Conservation (phyloP, 805 yeast species). For the Saccharomycopsis sp. region DNA sequence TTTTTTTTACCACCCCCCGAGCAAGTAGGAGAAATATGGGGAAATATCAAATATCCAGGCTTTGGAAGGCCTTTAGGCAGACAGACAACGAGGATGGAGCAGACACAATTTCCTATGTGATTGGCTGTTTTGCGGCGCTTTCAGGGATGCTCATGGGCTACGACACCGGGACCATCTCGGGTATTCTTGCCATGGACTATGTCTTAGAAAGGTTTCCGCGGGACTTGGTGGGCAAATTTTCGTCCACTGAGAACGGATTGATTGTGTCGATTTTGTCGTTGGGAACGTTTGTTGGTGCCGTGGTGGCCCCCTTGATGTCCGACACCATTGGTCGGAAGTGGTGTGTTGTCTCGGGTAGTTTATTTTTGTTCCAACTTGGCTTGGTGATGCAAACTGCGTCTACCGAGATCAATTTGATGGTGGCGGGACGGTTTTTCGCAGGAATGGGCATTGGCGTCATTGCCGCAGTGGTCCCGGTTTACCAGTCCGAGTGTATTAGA, state of each 20-base stretch:
- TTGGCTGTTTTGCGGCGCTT: conserved; percentile 56
- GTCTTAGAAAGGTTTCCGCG: conserved; percentile 36
- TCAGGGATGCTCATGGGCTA: conserved; percentile 63
- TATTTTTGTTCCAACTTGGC: conserved; percentile 44
- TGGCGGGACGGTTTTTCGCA: conserved; percentile 61
- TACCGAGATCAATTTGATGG: conserved; percentile 33
- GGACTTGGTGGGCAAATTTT: conserved; percentile 29
- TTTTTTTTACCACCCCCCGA: no score
- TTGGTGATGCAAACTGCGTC: conserved; percentile 40
- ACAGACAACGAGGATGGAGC: no score
- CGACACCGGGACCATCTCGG: conserved; percentile 61
- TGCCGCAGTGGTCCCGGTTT: conserved; percentile 65
- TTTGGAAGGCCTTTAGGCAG: no score
- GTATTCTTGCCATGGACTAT: conserved; percentile 56
- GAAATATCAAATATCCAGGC: no score
- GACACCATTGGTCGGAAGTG: conserved; percentile 49
- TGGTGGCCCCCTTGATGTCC: conserved; percentile 47
- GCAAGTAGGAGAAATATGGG: no score
- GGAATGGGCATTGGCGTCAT: conserved; percentile 71
- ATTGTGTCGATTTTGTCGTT: conserved; percentile 67
- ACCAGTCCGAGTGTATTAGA: conserved; percentile 76
- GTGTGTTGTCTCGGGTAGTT: conserved; percentile 35
- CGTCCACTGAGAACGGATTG: conserved; percentile 42
- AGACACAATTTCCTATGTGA: conserved; percentile 38
- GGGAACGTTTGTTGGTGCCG: conserved; percentile 65